phyloP scores from a whole-genome alignment of 495 filamentous ascomycete species.

The Penicillium odoratum region DNA sequence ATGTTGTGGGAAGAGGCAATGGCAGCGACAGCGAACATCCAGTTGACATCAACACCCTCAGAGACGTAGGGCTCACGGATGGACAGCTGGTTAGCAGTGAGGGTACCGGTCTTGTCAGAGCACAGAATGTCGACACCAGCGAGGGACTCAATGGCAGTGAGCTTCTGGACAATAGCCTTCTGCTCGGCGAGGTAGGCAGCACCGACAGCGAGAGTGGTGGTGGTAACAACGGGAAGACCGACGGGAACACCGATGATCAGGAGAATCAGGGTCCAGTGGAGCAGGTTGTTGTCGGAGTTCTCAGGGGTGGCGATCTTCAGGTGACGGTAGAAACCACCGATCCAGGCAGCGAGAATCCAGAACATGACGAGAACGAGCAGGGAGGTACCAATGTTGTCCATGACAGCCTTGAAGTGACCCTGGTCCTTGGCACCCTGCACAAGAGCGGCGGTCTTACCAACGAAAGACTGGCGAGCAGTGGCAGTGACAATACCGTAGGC shows the following conservation, averaged over 20 bases:
- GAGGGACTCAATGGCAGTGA: slow-evolving; percentile 74
- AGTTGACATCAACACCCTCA: slow-evolving; percentile 74
- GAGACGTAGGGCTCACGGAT: slow-evolving; percentile 75
- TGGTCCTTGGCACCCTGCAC: slow-evolving; percentile 70
- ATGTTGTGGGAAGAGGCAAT: slow-evolving; percentile 75
- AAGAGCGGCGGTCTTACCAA: slow-evolving; percentile 68
- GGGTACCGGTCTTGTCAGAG: slow-evolving; percentile 78
- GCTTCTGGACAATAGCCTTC: slow-evolving; percentile 75
- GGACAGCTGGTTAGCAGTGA: slow-evolving; percentile 73
- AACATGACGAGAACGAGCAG: slow-evolving; percentile 71
- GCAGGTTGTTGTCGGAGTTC: slow-evolving; percentile 51
- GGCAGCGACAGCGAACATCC: slow-evolving; percentile 77
- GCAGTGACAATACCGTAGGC: slow-evolving; percentile 65
- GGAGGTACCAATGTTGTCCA: slow-evolving; percentile 77
- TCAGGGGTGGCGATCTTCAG: slow-evolving; percentile 65
- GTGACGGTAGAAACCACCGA: slow-evolving; percentile 75
- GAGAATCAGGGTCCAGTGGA: slow-evolving; percentile 66
- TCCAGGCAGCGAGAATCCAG: slow-evolving; percentile 71
- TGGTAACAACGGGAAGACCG: slow-evolving; percentile 73
- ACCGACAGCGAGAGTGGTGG: slow-evolving; percentile 73
- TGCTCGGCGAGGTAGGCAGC: slow-evolving; percentile 72
- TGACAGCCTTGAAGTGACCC: slow-evolving; percentile 81
- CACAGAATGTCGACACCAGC: slow-evolving; percentile 76
- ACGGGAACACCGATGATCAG: slow-evolving; percentile 74
- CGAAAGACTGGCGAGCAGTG: slow-evolving; percentile 67